Evolutionary conservation across 805 yeast species (phyloP).

Genomic region (Priceomyces haplophilus): DNA sequence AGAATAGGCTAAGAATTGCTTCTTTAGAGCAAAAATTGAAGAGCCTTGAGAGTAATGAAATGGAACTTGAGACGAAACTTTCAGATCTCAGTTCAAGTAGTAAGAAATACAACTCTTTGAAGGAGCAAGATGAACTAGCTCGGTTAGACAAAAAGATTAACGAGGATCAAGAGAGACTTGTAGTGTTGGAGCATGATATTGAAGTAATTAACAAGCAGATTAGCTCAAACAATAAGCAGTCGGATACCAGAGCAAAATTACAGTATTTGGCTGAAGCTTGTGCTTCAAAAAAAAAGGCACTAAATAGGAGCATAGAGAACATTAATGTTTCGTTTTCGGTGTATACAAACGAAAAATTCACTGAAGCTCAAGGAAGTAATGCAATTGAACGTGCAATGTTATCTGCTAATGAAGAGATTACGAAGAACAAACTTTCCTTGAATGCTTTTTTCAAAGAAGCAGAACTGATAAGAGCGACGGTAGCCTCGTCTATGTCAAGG

Average conservation of each 20-base stretch:
- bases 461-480: slow-evolving; percentile 1
- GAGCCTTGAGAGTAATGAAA: slow-evolving; percentile 40
- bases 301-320: slow-evolving; percentile 23
- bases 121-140: slow-evolving; percentile 21
- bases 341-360: slow-evolving; percentile 13
- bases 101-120: slow-evolving; percentile 25
- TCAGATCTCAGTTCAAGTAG: slow-evolving; percentile 39
- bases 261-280: slow-evolving; percentile 43
- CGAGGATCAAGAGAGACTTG: slow-evolving; percentile 34
- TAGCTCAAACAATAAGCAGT: slow-evolving; percentile 50
- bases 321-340: slow-evolving; percentile 20
- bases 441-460: background rate
- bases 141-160: slow-evolving; percentile 34
- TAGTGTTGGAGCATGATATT: slow-evolving; percentile 30
- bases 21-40: slow-evolving; percentile 38
- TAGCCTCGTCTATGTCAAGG: background rate
- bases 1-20: slow-evolving; percentile 31
- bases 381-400: slow-evolving; percentile 5
- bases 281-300: slow-evolving; percentile 24
- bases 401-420: background rate
- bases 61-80: slow-evolving; percentile 46
- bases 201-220: slow-evolving; percentile 55
- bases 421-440: background rate
- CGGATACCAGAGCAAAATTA: slow-evolving; percentile 57
- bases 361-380: slow-evolving; percentile 12